Evolutionary conservation across 2,329 filamentous ascomycete genomes (phyloP).

Genomic region (Gyromitra esculenta): DNA sequence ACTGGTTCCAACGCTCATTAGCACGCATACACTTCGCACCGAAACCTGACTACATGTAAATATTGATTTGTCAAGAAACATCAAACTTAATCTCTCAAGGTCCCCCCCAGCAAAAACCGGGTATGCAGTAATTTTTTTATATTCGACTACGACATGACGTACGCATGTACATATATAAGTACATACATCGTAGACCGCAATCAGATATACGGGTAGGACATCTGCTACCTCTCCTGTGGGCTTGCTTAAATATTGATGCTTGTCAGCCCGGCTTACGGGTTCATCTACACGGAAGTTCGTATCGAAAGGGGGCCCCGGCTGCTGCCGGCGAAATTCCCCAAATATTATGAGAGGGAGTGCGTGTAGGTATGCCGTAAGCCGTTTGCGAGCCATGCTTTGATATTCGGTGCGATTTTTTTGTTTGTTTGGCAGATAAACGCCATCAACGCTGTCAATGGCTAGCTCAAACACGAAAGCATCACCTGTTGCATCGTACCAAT

Average conservation of each 20-base stretch:
- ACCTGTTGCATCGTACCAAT: constrained; percentile 42
- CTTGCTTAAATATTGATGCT: constrained; percentile 27
- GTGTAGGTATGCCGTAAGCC: constrained; percentile 11
- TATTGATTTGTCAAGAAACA: neutral
- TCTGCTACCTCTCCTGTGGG: constrained; percentile 30
- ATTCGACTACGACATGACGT: constrained; percentile 14
- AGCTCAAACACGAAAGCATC: constrained; percentile 1
- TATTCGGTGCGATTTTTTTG: neutral
- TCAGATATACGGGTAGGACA: constrained; percentile 35
- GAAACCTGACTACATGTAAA: neutral
- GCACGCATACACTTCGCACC: constrained; percentile 30
- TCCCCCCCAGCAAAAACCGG: constrained; percentile 2
- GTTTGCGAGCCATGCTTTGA: constrained; percentile 4
- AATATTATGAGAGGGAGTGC: neutral
- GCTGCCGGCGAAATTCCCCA: constrained; percentile 14
- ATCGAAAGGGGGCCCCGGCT: constrained; percentile 6
- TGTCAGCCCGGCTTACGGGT: constrained; percentile 28
- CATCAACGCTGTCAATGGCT: constrained; percentile 19
- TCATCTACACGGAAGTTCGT: constrained; percentile 23
- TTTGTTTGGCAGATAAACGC: constrained; percentile 37
- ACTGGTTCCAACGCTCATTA: constrained; percentile 6
- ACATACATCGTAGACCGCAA: constrained; percentile 39
- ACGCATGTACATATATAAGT: constrained; percentile 22
- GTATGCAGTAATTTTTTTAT: constrained; percentile 6
- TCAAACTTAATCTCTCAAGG: constrained; percentile 1